Conservation (phyloP, 495 filamentous ascomycete genomes). For the Aspergillus baeticus region DNA sequence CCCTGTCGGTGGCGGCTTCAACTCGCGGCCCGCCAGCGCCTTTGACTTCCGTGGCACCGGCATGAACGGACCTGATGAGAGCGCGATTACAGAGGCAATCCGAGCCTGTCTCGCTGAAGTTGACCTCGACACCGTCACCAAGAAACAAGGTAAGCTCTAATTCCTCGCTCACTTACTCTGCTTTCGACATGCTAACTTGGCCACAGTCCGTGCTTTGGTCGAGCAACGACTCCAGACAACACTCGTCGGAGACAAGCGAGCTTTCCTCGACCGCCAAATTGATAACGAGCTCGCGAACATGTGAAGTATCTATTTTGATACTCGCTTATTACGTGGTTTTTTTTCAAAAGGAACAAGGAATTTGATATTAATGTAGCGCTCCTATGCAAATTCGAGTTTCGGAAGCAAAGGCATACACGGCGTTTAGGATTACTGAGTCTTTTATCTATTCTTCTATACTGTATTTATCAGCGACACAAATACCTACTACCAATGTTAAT, state of each 20-base stretch:
- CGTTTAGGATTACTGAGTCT: background rate
- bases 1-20: conserved; percentile 44
- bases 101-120: conserved; percentile 81
- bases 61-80: conserved; percentile 65
- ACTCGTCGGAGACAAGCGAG: conserved; percentile 73
- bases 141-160: conserved; percentile 74
- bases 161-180: background rate
- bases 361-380: conserved; percentile 4
- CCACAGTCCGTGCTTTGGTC: conserved; percentile 73
- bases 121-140: conserved; percentile 92
- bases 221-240: conserved; percentile 91
- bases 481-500: conserved; percentile 11
- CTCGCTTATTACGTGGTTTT: background rate
- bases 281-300: conserved; percentile 93
- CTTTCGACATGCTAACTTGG: conserved; percentile 14
- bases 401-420: background rate
- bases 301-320: conserved; percentile 61
- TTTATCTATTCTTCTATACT: conserved; percentile 2
- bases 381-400: background rate
- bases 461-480: conserved; percentile 12
- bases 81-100: conserved; percentile 76
- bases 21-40: conserved; percentile 59
- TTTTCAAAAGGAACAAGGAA: background rate
- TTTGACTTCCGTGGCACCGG: conserved; percentile 67
- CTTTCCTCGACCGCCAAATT: conserved; percentile 87